Conservation (phyloP, 805 yeast genomes). For the Candida coquimbonensis region DNA sequence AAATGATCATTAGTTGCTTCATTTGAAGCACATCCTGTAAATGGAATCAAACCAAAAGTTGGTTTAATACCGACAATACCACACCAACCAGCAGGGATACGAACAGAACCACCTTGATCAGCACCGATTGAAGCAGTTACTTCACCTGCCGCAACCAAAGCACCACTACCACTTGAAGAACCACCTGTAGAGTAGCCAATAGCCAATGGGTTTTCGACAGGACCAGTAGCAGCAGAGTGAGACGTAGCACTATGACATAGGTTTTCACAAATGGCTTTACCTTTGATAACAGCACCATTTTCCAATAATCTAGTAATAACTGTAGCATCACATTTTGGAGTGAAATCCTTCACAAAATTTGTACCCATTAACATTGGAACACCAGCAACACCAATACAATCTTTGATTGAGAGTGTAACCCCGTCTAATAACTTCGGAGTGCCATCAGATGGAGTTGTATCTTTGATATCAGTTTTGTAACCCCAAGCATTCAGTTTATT, state of each 20-base stretch:
- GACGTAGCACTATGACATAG: conserved; percentile 3
- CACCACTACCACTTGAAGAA: conserved; percentile 2
- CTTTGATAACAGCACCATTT: conserved; percentile 1
- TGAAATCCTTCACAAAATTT: background rate
- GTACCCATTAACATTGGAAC: conserved; percentile 4
- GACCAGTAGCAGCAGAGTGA: conserved; percentile 4
- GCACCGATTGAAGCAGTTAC: conserved; percentile 2
- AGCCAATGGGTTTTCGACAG: conserved; percentile 1
- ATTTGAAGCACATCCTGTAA: conserved; percentile 2
- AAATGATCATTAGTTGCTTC: conserved; percentile 3
- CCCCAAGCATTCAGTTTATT: conserved; percentile 3
- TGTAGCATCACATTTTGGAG: conserved; percentile 1
- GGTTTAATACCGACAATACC: conserved; percentile 4
- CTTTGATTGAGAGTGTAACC: background rate
- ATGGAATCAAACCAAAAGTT: conserved; percentile 2
- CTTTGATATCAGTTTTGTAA: conserved; percentile 1
- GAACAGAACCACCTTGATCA: conserved; percentile 4
- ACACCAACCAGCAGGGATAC: conserved; percentile 3
- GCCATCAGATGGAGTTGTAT: background rate
- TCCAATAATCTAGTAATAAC: conserved; percentile 1
- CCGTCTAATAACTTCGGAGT: background rate
- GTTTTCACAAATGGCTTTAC: conserved; percentile 2
- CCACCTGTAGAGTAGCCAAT: conserved; percentile 5
- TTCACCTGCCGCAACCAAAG: conserved; percentile 2
- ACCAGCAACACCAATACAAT: conserved; percentile 2